Base-by-base conservation (phyloP, 2,329 filamentous ascomycete species). In the Cryphonectria carpinicola region DNA sequence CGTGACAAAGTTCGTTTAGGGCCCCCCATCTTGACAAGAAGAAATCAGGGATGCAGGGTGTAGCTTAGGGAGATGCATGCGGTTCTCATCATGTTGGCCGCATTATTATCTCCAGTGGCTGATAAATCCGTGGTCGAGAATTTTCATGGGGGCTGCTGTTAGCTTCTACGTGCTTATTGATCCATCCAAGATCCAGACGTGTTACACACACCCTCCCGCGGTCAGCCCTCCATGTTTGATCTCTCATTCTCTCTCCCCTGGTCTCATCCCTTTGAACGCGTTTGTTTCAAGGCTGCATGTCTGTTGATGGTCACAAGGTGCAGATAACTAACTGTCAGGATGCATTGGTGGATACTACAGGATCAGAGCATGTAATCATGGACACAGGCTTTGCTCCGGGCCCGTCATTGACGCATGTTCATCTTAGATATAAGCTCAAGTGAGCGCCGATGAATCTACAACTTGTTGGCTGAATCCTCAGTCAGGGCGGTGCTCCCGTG, bases 61-160 rank as follows among this genome's bases (percentile, higher is more conserved):
- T 28, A 19, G 63, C 25, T 41, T 32, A 49, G 22, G 43, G 10
- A 11, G 43, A 58, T 32, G 61, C 32, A 39, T 39, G 61, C 52
- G 49, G 28, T 19, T 7, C 28, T 22, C 35, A 41, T 28, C 43
- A 52, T 32, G 4, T 22, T 25, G 11, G 39, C 32, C 25, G 6
- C 58, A 39, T 61, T 39, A 25, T 39, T 39, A 25, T 39, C 58
- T 39, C 25, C 64, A 49, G 8, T 62, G n/a, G 68, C 68, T 70
- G 49, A 67, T 66, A 67, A 67, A 63, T 67, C 68, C 46, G 35
- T 11, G 60, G 56, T 19, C 32, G n/a, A 41, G 37, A 19, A 4
- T 35, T 54, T 54, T 32, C n/a, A 28, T 28, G 11, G 25, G 25
- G 25, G 4, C 25, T 17, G n/a, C 52, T 32, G 25, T 28, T 13